A percentile compares a stretch with the other conserved stretches of the same genome.
Evolutionary conservation across 2,329 filamentous ascomycete species (phyloP).

Genomic region (Keithomyces neogunnii): DNA sequence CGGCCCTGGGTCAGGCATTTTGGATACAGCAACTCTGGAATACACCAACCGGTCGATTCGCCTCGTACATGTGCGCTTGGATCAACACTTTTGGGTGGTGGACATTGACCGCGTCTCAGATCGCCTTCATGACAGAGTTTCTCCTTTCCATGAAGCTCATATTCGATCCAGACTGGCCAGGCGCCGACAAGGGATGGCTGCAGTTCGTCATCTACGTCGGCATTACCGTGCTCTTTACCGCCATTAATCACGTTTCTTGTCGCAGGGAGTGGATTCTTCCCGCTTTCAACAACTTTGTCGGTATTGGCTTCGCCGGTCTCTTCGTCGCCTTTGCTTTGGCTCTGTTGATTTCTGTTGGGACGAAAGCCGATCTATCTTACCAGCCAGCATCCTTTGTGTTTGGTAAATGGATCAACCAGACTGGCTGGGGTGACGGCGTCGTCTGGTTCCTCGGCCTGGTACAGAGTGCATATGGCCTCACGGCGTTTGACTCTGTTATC

Average conservation of each 20-base stretch:
- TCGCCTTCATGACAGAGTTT: slow-evolving; percentile 51
- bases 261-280: slow-evolving; percentile 31
- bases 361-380: slow-evolving; percentile 32
- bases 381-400: slow-evolving; percentile 45
- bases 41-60: slow-evolving; percentile 36
- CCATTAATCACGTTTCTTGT: slow-evolving; percentile 43
- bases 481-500: slow-evolving; percentile 50
- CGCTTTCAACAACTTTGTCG: slow-evolving; percentile 48
- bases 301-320: slow-evolving; percentile 40
- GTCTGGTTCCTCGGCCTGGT: slow-evolving; percentile 51
- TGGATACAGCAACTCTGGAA: slow-evolving; percentile 34
- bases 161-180: slow-evolving; percentile 39
- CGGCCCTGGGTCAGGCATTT: slow-evolving; percentile 50
- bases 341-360: slow-evolving; percentile 42
- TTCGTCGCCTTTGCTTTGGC: slow-evolving; percentile 44
- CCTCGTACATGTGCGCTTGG: slow-evolving; percentile 50
- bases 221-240: slow-evolving; percentile 37
- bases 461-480: slow-evolving; percentile 46
- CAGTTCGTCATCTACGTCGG: slow-evolving; percentile 47
- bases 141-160: slow-evolving; percentile 47
- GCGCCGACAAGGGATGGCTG: slow-evolving; percentile 38
- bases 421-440: slow-evolving; percentile 45
- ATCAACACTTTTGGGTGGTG: slow-evolving; percentile 54
- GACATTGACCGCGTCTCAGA: slow-evolving; percentile 45
- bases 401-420: slow-evolving; percentile 34